Evolutionary conservation across 2,329 filamentous ascomycete genomes (phyloP).

Genomic region (Orbilia brochopaga): DNA sequence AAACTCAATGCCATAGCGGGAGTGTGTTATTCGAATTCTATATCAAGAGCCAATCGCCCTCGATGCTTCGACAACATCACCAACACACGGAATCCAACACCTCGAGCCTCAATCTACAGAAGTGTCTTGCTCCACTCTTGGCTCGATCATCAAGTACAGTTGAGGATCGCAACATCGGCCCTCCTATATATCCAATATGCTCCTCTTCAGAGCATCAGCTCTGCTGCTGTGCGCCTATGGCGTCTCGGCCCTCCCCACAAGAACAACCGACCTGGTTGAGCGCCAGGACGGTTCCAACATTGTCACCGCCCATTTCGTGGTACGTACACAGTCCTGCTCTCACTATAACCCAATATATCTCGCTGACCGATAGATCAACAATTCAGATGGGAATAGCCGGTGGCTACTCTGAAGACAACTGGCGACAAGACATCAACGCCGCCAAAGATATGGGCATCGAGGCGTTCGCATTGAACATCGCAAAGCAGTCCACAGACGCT

Average conservation of each 20-base stretch:
- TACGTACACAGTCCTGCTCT: not conserved
- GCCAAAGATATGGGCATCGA: constrained; percentile 58
- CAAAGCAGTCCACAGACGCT: constrained; percentile 56
- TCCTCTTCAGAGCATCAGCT: constrained; percentile 28
- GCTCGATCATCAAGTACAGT: no score
- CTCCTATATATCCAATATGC: constrained; percentile 15
- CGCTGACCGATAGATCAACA: not conserved
- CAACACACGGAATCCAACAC: no score
- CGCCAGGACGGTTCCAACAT: constrained; percentile 37
- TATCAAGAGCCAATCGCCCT: no score
- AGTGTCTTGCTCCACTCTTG: no score
- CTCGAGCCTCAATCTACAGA: no score
- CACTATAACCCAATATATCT: not conserved
- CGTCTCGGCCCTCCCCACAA: constrained; percentile 36
- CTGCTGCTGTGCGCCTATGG: constrained; percentile 40
- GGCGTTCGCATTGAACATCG: constrained; percentile 57
- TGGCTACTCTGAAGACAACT: constrained; percentile 55
- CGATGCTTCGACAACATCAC: no score
- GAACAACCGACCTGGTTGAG: constrained; percentile 8
- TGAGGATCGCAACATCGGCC: no score
- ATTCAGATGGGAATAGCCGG: constrained; percentile 56
- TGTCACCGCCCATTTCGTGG: constrained; percentile 42
- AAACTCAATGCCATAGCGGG: no score
- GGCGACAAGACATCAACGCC: constrained; percentile 56
- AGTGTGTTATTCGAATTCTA: no score